Evolutionary conservation across 148 eudicot species (phyloP), one percentile per base, ranked within the genome.

Genomic region (Mesembryanthemum crystallinum): DNA sequence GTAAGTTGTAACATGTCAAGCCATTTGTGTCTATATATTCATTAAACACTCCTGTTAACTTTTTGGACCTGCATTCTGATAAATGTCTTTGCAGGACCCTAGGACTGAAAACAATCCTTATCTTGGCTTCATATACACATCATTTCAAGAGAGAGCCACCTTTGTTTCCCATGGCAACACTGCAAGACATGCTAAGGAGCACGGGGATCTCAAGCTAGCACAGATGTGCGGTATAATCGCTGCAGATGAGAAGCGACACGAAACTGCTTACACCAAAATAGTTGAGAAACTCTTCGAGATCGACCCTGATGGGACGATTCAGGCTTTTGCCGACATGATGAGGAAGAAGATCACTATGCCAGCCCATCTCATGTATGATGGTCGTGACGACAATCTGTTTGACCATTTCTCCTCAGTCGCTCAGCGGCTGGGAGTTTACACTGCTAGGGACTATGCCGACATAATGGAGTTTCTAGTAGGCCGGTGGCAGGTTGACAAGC

Each of bases 111-210:
- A 86, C 77, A 83, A 71, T 73, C 88, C 92, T 0, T 88, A 88
- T 65, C 82, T 88, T 0, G 89, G 89, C 7, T 88, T 86, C 76
- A 85, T 88, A 51, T 88, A 86, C 79, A 88, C 92, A 17, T 88
- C 92, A 5, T 89, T 89, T 60, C 92, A 89, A 82, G 92, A 89
- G 72, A 58, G 92, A 47, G 92, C 90, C 0, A 89, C 92, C 52
- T 89, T 89, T 63, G 70, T 89, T 51, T 87, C 90, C 63, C 92
- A 89, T 32, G 92, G 92, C 9, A 89, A 89, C 88, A 89, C 90
- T 11, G 91, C 92, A 9, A 73, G 92, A 45, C 92, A 71, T 45
- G 90, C 93, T 39, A 82, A 86, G 78, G 85, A 84, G 23, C 80
- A 82, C 15, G 93, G 93, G 3, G 89, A 89, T 76, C 24, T 83